Evolutionary conservation across 2,329 filamentous ascomycete genomes (phyloP).

Genomic region (Colletotrichum siamense): DNA sequence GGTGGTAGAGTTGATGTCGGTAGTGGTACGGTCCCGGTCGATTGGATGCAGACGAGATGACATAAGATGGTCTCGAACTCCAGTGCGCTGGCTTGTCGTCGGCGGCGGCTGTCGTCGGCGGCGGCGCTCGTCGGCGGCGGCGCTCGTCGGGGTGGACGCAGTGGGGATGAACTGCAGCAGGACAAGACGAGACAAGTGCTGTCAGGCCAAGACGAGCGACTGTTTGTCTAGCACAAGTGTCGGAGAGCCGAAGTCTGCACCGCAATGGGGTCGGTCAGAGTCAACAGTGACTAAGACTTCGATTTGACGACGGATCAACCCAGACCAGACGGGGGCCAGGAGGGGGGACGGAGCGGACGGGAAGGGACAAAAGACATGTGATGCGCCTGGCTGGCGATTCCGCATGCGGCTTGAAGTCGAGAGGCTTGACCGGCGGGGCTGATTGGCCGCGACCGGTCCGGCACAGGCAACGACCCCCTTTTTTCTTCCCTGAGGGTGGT

Average conservation of each 20-base stretch:
- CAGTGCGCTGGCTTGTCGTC: constrained; percentile 3
- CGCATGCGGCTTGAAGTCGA: constrained; percentile 14
- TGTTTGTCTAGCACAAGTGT: constrained; percentile 6
- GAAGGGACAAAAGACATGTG: constrained; percentile 16
- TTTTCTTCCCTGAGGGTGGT: neutral
- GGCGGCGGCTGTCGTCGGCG: constrained; percentile 15
- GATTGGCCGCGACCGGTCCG: constrained; percentile 12
- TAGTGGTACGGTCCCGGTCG: constrained; percentile 18
- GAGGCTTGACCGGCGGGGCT: constrained; percentile 8
- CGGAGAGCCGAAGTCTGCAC: constrained; percentile 10
- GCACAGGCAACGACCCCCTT: neutral
- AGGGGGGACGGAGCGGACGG: neutral
- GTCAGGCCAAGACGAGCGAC: neutral
- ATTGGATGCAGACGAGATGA: constrained; percentile 22
- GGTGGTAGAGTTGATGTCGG: neutral
- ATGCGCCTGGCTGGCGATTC: constrained; percentile 6
- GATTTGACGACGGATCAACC: neutral
- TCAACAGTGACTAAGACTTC: neutral
- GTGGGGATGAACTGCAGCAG: neutral
- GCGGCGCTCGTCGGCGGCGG: constrained; percentile 14
- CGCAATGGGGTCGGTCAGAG: constrained; percentile 8
- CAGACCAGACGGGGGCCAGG: neutral
- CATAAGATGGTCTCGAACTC: constrained; percentile 20
- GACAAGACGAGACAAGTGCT: neutral
- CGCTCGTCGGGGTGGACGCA: constrained; percentile 4